Conservation (phyloP, 352 stramenopile genomes). For the Plasmopara halstedii region DNA sequence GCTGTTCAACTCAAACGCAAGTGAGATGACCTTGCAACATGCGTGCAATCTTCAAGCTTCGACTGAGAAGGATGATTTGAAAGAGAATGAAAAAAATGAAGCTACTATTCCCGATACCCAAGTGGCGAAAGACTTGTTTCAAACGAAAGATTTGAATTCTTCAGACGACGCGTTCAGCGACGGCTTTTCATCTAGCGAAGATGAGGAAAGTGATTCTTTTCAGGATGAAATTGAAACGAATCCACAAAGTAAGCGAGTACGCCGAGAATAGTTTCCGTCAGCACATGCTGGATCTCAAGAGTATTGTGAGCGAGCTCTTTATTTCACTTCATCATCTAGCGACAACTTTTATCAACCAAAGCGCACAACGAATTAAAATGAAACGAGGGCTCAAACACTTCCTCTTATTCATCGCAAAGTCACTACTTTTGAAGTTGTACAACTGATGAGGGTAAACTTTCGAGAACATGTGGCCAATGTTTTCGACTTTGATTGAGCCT, state of each 20-base stretch:
- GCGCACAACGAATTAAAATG: no score
- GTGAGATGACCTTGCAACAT: conserved; percentile 50
- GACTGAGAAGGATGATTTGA: neutral
- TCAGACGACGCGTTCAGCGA: conserved; percentile 45
- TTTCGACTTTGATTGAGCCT: conserved; percentile 41
- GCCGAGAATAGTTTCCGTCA: conserved; percentile 8
- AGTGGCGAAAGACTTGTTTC: conserved; percentile 4
- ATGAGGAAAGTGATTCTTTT: conserved; percentile 10
- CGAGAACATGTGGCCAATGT: conserved; percentile 45
- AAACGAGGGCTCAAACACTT: no score
- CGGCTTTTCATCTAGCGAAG: conserved; percentile 34
- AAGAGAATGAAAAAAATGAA: conserved; percentile 5
- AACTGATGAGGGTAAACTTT: conserved; percentile 41
- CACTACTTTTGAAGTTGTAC: no score
- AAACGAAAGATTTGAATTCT: conserved; percentile 7
- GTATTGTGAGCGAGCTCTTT: no score
- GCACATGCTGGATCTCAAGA: no score
- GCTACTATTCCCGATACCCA: conserved; percentile 14
- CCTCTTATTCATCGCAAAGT: no score
- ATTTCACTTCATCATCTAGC: no score
- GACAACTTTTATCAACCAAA: no score
- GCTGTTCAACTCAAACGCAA: conserved; percentile 58
- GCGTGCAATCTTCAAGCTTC: conserved; percentile 17
- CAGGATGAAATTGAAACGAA: neutral
- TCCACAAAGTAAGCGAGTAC: conserved; percentile 21